Conservation (phyloP, 441 rosid genomes). For the Flueggea neowawraea region DNA sequence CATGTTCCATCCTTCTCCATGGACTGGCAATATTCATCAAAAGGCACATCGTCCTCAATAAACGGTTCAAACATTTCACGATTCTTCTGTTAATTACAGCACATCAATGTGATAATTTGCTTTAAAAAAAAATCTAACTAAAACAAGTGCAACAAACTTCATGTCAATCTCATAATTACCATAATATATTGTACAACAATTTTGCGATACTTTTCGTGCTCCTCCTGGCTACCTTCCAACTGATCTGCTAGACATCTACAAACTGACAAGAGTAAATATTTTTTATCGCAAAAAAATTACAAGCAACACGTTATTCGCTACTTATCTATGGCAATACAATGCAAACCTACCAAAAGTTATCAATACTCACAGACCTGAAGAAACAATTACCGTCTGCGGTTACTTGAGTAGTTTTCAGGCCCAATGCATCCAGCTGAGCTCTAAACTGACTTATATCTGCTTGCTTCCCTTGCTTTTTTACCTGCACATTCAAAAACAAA, state of each 20-base stretch:
- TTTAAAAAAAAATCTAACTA: background rate
- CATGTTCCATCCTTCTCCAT: conserved; percentile 92
- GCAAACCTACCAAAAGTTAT: too few species aligned
- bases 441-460: conserved; percentile 54
- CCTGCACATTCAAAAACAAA: conserved; percentile 24
- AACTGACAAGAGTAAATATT: conserved; percentile 26
- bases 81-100: conserved; percentile 48
- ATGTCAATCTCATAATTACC: conserved; percentile 40
- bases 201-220: conserved; percentile 69
- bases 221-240: conserved; percentile 79
- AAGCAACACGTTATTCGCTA: too few species aligned
- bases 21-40: conserved; percentile 76
- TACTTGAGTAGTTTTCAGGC: conserved; percentile 65
- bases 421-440: conserved; percentile 61
- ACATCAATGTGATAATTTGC: conserved; percentile 9
- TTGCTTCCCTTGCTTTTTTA: conserved; percentile 69
- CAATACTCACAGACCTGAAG: conserved; percentile 67
- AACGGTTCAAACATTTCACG: conserved; percentile 87
- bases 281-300: too few species aligned
- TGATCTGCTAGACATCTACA: conserved; percentile 89
- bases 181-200: conserved; percentile 69
- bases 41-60: conserved; percentile 90
- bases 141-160: conserved; percentile 2
- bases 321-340: background rate
- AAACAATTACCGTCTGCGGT: conserved; percentile 95